phyloP scores from a whole-genome alignment of 129 eudicot genomes.

The Flaveria sonorensis region DNA sequence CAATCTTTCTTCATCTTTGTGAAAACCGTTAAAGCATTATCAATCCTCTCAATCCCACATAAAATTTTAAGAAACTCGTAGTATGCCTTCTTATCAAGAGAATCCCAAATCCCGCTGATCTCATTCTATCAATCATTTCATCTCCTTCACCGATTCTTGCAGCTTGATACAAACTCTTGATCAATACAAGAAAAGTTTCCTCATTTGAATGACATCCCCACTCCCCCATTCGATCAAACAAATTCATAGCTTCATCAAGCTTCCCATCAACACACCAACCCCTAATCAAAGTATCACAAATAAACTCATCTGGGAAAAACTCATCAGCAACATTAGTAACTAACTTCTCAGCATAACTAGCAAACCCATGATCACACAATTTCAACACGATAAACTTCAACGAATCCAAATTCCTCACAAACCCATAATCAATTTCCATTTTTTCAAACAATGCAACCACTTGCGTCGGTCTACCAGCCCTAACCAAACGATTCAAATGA shows the following conservation, averaged over 20 bases:
- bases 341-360: slow-evolving; percentile 87
- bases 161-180: slow-evolving; percentile 90
- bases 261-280: slow-evolving; percentile 96
- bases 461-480: slow-evolving; percentile 79
- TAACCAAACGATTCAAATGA: slow-evolving; percentile 54
- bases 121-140: slow-evolving; percentile 93
- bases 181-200: slow-evolving; percentile 64
- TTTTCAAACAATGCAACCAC: slow-evolving; percentile 61
- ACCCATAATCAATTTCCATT: slow-evolving; percentile 83
- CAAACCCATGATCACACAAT: slow-evolving; percentile 77
- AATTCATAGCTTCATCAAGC: slow-evolving; percentile 70
- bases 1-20: slow-evolving; percentile 80
- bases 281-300: slow-evolving; percentile 70
- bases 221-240: slow-evolving; percentile 80
- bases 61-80: slow-evolving; percentile 65
- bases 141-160: slow-evolving; percentile 91
- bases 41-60: slow-evolving; percentile 90
- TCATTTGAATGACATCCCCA: slow-evolving; percentile 90
- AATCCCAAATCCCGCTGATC: slow-evolving; percentile 72
- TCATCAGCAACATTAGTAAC: slow-evolving; percentile 66
- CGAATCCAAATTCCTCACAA: slow-evolving; percentile 54
- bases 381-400: slow-evolving; percentile 57
- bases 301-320: slow-evolving; percentile 80
- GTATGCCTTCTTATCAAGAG: slow-evolving; percentile 67
- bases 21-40: slow-evolving; percentile 81